Evolutionary conservation across 352 stramenopile species (phyloP).

Genomic region (Pythium aristosporum): DNA sequence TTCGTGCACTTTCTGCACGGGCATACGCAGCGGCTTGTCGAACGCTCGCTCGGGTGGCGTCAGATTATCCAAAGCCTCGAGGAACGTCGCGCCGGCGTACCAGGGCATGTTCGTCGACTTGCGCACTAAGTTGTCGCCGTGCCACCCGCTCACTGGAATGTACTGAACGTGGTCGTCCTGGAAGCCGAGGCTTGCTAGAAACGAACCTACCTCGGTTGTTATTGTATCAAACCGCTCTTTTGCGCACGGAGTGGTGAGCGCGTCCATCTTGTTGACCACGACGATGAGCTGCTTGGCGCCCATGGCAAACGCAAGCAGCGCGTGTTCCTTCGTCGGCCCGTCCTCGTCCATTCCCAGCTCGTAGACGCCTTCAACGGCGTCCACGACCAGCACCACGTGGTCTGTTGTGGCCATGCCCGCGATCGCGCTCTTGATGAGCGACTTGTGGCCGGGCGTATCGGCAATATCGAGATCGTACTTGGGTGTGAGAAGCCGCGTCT

Average conservation of each 20-base stretch:
- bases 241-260: constrained; percentile 91
- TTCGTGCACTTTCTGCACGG: constrained; percentile 97
- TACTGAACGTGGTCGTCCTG: constrained; percentile 94
- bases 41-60: constrained; percentile 88
- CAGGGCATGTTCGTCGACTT: constrained; percentile 94
- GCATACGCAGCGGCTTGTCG: constrained; percentile 96
- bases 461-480: not conserved
- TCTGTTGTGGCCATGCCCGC: constrained; percentile 96
- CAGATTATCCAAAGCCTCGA: constrained; percentile 92
- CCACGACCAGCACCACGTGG: constrained; percentile 94
- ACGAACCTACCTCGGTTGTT: constrained; percentile 88
- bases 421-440: constrained; percentile 99
- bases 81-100: constrained; percentile 93
- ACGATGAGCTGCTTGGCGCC: constrained; percentile 99
- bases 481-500: not conserved
- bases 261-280: constrained; percentile 99
- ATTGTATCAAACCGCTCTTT: constrained; percentile 95
- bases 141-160: constrained; percentile 96
- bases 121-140: constrained; percentile 97
- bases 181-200: constrained; percentile 97
- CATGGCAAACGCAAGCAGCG: constrained; percentile 95
- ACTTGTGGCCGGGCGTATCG: constrained; percentile 94
- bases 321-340: constrained; percentile 95
- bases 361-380: constrained; percentile 90
- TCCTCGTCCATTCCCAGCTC: constrained; percentile 91